A percentile compares a stretch with the other conserved stretches of the same genome.
Conservation (phyloP, 345 rosid species). For the Jatropha curcas region DNA sequence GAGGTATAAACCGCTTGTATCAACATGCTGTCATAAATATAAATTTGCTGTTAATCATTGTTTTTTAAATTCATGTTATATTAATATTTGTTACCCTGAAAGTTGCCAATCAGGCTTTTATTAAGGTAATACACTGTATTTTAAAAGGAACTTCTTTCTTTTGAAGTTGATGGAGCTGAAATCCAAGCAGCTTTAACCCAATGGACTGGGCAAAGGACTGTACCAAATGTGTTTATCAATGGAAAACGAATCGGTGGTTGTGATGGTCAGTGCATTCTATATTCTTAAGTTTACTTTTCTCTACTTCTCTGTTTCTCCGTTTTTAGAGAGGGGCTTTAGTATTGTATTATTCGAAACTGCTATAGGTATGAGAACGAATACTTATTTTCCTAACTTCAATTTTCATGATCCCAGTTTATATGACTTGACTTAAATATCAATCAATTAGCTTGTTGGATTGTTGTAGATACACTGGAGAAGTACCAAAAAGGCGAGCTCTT, state of each 20-base stretch:
- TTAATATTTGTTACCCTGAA: too few species aligned
- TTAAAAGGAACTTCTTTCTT: neutral
- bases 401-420: neutral
- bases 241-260: slow-evolving; percentile 73
- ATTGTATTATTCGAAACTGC: too few species aligned
- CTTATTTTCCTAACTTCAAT: neutral
- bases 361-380: too few species aligned
- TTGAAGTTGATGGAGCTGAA: slow-evolving; percentile 47
- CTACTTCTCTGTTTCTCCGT: neutral
- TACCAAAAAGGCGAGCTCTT: slow-evolving; percentile 54
- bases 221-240: slow-evolving; percentile 68
- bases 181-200: slow-evolving; percentile 52
- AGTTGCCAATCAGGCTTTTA: too few species aligned
- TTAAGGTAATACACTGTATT: too few species aligned
- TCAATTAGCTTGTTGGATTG: neutral
- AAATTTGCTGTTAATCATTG: too few species aligned
- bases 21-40: too few species aligned
- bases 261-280: slow-evolving; percentile 41
- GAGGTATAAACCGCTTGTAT: too few species aligned
- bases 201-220: slow-evolving; percentile 66
- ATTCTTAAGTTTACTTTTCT: too few species aligned
- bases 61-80: too few species aligned
- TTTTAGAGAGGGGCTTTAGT: too few species aligned
- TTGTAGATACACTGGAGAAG: slow-evolving; percentile 53
- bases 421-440: neutral